phyloP scores from a whole-genome alignment of 2,329 filamentous ascomycete genomes.

The Ceratocystis cubensis region DNA sequence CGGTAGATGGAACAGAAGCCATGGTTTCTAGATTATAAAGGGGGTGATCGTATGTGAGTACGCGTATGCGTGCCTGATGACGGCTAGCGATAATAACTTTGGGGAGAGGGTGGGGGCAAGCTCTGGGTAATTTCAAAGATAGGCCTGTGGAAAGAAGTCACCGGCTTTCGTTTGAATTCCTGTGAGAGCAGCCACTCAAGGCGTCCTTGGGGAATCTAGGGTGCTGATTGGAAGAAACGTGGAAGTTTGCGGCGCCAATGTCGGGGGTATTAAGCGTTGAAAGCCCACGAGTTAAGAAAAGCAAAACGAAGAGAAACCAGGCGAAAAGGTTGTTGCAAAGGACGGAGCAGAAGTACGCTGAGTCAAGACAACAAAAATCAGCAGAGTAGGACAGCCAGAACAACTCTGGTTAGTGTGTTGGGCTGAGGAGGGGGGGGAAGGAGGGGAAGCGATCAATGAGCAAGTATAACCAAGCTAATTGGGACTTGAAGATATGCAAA shows the following conservation, averaged over 20 bases:
- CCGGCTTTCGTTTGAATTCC: constrained; percentile 3
- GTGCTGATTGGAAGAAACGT: background rate
- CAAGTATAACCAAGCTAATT: background rate
- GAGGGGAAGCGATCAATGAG: background rate
- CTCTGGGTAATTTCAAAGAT: background rate
- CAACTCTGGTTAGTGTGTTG: background rate
- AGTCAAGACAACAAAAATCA: background rate
- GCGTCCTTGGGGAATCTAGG: constrained; percentile 17
- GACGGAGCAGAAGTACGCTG: background rate
- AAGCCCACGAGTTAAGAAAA: background rate
- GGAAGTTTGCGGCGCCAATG: background rate
- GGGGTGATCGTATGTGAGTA: background rate
- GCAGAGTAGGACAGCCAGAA: background rate
- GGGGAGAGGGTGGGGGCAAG: background rate
- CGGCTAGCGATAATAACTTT: background rate
- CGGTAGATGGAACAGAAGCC: constrained; percentile 29
- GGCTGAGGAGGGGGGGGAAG: background rate
- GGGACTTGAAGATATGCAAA: background rate
- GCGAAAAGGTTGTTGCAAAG: background rate
- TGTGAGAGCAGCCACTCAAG: constrained; percentile 21
- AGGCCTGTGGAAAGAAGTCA: background rate
- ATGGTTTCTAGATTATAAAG: constrained; percentile 13
- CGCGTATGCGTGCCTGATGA: background rate
- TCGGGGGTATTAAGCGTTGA: background rate
- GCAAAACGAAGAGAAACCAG: background rate